Evolutionary conservation across 2,329 filamentous ascomycete genomes (phyloP).

Genomic region (Aspergillus hiratsukae): DNA sequence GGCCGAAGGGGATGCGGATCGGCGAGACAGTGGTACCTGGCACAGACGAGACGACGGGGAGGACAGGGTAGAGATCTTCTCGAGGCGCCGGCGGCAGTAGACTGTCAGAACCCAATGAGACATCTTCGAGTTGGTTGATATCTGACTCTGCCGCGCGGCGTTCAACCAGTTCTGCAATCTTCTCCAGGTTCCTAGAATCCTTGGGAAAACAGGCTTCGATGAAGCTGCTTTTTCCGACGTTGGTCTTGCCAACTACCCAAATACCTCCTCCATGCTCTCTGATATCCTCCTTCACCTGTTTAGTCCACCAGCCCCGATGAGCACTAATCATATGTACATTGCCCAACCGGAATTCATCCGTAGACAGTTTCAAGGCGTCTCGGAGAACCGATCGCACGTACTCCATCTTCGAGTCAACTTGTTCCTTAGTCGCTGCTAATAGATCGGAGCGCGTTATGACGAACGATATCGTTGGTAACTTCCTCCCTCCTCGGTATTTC

Average conservation of each 20-base stretch:
- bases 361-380: slow-evolving; percentile 65
- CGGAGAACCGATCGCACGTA: slow-evolving; percentile 74
- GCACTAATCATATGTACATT: slow-evolving; percentile 85
- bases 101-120: slow-evolving; percentile 30
- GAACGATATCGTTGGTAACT: slow-evolving; percentile 80
- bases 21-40: slow-evolving; percentile 94
- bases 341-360: slow-evolving; percentile 71
- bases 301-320: slow-evolving; percentile 86
- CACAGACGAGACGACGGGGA: slow-evolving; percentile 80
- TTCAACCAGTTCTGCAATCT: slow-evolving; percentile 32
- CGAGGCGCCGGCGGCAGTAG: slow-evolving; percentile 72
- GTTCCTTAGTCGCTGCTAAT: slow-evolving; percentile 74
- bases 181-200: slow-evolving; percentile 50
- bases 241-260: slow-evolving; percentile 98
- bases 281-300: slow-evolving; percentile 77
- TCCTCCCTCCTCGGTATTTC: slow-evolving; percentile 62
- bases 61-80: slow-evolving; percentile 71
- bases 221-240: slow-evolving; percentile 92
- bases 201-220: slow-evolving; percentile 84
- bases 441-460: slow-evolving; percentile 87
- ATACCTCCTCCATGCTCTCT: slow-evolving; percentile 77
- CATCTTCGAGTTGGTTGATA: slow-evolving; percentile 10
- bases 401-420: slow-evolving; percentile 82
- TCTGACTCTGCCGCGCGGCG: slow-evolving; percentile 21
- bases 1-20: slow-evolving; percentile 86